phyloP scores from a whole-genome alignment of 805 yeast species.

The Wickerhamomyces mucosus region DNA sequence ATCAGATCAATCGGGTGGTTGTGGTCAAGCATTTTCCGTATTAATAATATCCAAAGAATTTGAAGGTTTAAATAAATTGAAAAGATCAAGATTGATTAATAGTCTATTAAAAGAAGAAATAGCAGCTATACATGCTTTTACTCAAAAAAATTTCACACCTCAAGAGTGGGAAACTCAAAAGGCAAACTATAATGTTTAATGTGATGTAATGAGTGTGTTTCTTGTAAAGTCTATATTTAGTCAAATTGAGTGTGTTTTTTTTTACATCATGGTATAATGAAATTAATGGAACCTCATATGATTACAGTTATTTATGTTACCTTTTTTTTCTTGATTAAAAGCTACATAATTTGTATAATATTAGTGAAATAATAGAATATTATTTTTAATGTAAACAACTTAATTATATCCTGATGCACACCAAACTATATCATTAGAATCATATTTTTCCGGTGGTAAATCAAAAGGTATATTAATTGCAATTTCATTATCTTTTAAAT shows the following conservation, averaged over 20 bases:
- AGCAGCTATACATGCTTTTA: constrained; percentile 84
- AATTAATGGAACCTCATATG: no score
- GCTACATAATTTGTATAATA: no score
- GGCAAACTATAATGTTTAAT: constrained; percentile 14
- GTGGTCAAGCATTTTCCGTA: constrained; percentile 97
- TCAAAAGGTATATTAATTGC: constrained; percentile 42
- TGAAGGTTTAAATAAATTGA: constrained; percentile 71
- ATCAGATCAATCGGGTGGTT: constrained; percentile 70
- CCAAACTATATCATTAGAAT: constrained; percentile 40
- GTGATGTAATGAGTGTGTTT: no score
- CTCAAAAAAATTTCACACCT: constrained; percentile 81
- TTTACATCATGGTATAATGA: no score
- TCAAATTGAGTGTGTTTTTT: no score
- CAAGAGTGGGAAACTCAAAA: constrained; percentile 62
- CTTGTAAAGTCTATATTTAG: no score
- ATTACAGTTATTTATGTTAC: no score
- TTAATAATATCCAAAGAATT: constrained; percentile 71
- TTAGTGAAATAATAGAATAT: no score
- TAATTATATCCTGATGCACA: constrained; percentile 5
- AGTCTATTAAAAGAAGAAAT: constrained; percentile 74
- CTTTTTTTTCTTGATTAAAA: no score
- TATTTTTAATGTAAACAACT: no score
- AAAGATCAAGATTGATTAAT: constrained; percentile 84
- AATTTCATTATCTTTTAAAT: constrained; percentile 5
- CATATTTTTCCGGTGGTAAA: constrained; percentile 39